A percentile compares a stretch with the other conserved stretches of the same genome.
Evolutionary conservation across 495 filamentous ascomycete genomes (phyloP).

Genomic region (Xylaria longipes): DNA sequence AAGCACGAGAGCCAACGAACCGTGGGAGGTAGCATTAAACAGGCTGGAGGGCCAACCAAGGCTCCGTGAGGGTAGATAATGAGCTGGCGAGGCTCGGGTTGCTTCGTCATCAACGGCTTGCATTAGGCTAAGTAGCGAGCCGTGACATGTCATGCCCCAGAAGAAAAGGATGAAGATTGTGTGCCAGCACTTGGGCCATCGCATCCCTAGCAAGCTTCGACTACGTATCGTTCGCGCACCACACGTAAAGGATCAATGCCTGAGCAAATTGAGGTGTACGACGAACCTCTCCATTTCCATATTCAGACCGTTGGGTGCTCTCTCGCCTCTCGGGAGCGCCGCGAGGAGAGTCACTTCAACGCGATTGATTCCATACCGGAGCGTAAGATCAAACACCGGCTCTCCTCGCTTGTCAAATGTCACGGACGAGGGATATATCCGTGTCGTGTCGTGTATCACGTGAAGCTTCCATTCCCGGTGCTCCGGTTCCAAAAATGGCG

Average conservation of each 20-base stretch:
- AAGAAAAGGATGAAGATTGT: neutral
- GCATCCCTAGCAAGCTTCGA: neutral
- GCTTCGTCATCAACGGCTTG: neutral
- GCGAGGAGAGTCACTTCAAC: conserved; percentile 71
- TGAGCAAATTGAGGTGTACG: conserved; percentile 62
- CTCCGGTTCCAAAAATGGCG: conserved; percentile 55
- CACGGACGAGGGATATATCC: conserved; percentile 42
- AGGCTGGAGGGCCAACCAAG: neutral
- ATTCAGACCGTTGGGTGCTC: conserved; percentile 59
- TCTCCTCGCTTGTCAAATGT: conserved; percentile 41
- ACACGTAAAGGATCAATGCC: conserved; percentile 22
- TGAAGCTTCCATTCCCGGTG: conserved; percentile 69
- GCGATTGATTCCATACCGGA: conserved; percentile 68
- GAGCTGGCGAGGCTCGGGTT: neutral
- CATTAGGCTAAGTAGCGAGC: neutral
- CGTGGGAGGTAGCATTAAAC: neutral
- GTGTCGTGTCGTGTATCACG: conserved; percentile 58
- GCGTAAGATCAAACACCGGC: conserved; percentile 65
- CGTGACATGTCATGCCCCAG: neutral
- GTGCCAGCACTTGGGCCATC: neutral
- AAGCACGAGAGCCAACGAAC: neutral
- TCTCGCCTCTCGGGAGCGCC: conserved; percentile 64
- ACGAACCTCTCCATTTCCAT: conserved; percentile 73
- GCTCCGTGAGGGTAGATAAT: neutral
- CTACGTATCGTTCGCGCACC: neutral